These are phyloP conservation scores for Hamamelis virginiana DNA, from an alignment of 164 flowering plant genomes.

Conservation along the genomic window DNA sequence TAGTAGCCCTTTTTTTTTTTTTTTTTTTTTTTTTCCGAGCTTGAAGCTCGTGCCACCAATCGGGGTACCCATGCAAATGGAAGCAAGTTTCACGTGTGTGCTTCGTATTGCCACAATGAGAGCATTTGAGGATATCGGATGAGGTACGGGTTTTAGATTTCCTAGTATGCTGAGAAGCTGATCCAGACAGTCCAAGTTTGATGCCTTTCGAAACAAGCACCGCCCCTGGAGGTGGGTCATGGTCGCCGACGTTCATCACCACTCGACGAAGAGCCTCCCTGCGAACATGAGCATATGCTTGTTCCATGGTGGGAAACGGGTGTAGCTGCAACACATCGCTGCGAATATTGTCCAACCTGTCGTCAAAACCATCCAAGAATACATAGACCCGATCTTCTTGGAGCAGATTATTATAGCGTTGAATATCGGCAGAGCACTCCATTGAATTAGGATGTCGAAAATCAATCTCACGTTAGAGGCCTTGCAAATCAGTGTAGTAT, in stretches of 20 bases:
- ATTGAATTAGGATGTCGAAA: conserved; percentile 6
- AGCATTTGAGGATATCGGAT: background rate
- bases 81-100: conserved; percentile 14
- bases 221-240: too few relatives aligned
- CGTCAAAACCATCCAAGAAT: conserved; percentile 11
- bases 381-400: conserved; percentile 8
- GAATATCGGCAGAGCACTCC: conserved; percentile 8
- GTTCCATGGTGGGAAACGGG: conserved; percentile 13
- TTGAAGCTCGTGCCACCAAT: conserved; percentile 20
- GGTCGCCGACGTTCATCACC: too few relatives aligned
- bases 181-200: too few relatives aligned
- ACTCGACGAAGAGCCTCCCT: too few relatives aligned
- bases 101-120: conserved; percentile 18
- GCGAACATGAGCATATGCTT: conserved; percentile 18
- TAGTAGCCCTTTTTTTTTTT: too few relatives aligned
- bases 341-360: conserved; percentile 4
- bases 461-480: conserved; percentile 16
- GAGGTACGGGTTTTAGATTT: background rate
- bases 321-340: background rate
- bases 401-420: background rate
- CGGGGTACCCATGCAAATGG: conserved; percentile 17
- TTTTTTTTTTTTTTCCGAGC: too few relatives aligned
- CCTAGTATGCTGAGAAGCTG: too few relatives aligned
- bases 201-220: too few relatives aligned
- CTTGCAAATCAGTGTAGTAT: conserved; percentile 10